Evolutionary conservation across 2,329 filamentous ascomycete genomes (phyloP), one percentile per base, ranked within the genome.

Genomic region (Microcera coccophila): DNA sequence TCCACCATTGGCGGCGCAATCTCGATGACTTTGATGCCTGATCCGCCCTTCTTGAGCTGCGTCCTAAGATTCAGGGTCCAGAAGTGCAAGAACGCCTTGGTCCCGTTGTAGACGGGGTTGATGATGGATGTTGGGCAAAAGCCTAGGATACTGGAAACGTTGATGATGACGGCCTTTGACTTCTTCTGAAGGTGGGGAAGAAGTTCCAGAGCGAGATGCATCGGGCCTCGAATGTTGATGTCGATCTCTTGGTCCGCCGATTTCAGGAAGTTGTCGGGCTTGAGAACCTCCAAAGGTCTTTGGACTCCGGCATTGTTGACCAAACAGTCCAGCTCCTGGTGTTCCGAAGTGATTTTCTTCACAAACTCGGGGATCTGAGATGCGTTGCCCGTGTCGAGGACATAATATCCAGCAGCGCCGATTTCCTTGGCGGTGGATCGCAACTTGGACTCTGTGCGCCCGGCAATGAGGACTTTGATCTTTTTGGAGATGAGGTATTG

Each of bases 221-320:
- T 73, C 0, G 78, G 76, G 0, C 77, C 76, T 0, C 73, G 66
- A 48, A 81, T 71, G 47, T 81, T 80, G 59, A 78, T 80, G 51
- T 78, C 63, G 39, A 81, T 74, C 48, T 81, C 77, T 28, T 77
- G 63, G 46, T 81, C 76, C 1, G 75, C 76, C 42, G 74, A 74
- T 11, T 54, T 18, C 0, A 79, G 63, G 32, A 78, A 73, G 20
- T 72, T 66, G 0, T 60, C 53, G 17, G 67, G 66, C 29, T 62
- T 59, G 7, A 59, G 20, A 1, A 76, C 64, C 14, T 74, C 59
- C 1, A 82, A 66, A 0, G 75, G 78, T 2, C 75, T 62, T 55
- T 81, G 77, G 0, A 81, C 73, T 2, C 76, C 77, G 0, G 77
- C 77, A 41, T 82, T 81, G 62, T 81, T 81, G 55, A 81, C 63